Conservation (phyloP, 805 yeast genomes). For the Schizosaccharomyces osmophilus region DNA sequence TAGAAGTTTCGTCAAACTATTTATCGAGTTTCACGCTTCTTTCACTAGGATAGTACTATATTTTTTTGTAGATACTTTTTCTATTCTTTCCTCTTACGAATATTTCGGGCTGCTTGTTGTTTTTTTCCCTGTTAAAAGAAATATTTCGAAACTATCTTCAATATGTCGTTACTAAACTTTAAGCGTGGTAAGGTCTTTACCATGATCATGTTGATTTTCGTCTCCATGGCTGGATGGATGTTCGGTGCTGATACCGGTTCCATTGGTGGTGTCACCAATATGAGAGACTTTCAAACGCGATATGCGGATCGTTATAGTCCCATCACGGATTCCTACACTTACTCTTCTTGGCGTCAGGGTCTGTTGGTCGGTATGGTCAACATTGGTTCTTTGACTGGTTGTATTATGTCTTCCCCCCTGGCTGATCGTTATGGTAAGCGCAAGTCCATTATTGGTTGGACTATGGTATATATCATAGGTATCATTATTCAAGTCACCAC, state of each 20-base stretch:
- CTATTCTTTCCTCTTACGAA: too few relatives aligned
- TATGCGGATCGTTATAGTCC: background rate
- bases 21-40: too few relatives aligned
- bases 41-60: too few relatives aligned
- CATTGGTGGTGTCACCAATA: constrained; percentile 3
- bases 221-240: constrained; percentile 3
- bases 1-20: too few relatives aligned
- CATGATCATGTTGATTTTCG: constrained; percentile 2
- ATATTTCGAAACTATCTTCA: background rate
- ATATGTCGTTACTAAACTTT: background rate
- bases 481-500: constrained; percentile 3
- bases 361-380: constrained; percentile 4
- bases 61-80: too few relatives aligned
- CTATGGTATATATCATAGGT: constrained; percentile 3
- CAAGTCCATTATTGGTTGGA: constrained; percentile 1
- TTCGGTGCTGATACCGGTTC: constrained; percentile 4
- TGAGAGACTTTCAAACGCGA: background rate
- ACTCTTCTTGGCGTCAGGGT: constrained; percentile 1
- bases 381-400: constrained; percentile 4
- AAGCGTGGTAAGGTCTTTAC: background rate
- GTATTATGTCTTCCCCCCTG: constrained; percentile 5
- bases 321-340: background rate
- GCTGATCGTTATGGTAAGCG: constrained; percentile 3
- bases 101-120: too few relatives aligned
- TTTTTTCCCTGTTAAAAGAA: too few relatives aligned